Evolutionary conservation across 2,329 filamentous ascomycete genomes (phyloP).

Genomic region (Blastomyces gilchristii): DNA sequence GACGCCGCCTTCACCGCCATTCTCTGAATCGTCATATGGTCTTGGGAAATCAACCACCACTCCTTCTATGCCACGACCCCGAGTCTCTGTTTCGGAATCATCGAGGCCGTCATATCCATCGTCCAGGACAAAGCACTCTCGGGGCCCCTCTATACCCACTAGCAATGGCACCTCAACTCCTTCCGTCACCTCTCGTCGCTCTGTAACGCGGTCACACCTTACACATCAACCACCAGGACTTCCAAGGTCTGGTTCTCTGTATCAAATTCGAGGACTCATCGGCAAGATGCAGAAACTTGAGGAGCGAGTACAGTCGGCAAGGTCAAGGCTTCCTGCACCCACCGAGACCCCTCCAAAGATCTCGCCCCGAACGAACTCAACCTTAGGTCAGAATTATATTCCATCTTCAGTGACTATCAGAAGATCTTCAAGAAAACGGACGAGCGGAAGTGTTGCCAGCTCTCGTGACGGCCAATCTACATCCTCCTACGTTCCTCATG

Average conservation of each 20-base stretch:
- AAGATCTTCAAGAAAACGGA: slow-evolving; percentile 29
- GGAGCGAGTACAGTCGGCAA: slow-evolving; percentile 79
- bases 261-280: slow-evolving; percentile 86
- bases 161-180: slow-evolving; percentile 37
- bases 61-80: slow-evolving; percentile 37
- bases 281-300: slow-evolving; percentile 96
- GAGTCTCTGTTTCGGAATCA: slow-evolving; percentile 40
- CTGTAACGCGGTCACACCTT: slow-evolving; percentile 20
- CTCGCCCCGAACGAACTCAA: slow-evolving; percentile 57
- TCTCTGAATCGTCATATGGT: slow-evolving; percentile 70
- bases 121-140: slow-evolving; percentile 38
- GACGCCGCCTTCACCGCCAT: slow-evolving; percentile 85
- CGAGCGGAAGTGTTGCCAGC: slow-evolving; percentile 34
- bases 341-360: slow-evolving; percentile 64
- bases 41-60: slow-evolving; percentile 46
- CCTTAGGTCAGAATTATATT: slow-evolving; percentile 39
- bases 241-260: slow-evolving; percentile 54
- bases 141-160: slow-evolving; percentile 51
- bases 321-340: slow-evolving; percentile 82
- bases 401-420: slow-evolving; percentile 49
- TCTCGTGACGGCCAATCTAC: slow-evolving; percentile 30
- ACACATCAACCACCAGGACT: slow-evolving; percentile 16
- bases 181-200: slow-evolving; percentile 32
- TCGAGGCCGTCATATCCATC: slow-evolving; percentile 44
- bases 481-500: slow-evolving; percentile 27